Base-by-base conservation (phyloP, 441 rosid genomes). In the Isatis lusitanica region DNA sequence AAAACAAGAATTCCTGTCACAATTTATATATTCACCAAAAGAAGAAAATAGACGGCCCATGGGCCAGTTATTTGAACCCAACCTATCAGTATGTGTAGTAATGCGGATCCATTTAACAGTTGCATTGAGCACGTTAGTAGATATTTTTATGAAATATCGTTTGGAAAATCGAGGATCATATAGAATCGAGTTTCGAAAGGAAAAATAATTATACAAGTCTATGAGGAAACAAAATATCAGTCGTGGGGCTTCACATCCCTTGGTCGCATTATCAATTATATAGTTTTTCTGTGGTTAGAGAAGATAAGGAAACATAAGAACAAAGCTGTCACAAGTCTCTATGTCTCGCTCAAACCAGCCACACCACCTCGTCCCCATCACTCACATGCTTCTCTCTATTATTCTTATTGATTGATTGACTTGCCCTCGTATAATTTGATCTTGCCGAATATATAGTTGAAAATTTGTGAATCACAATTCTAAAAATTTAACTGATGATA, bases 341-440 rank as follows among this genome's bases (percentile, higher is more conserved):
- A 21, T 62, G 80, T 71, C 80, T 71, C 64, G 52, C 80, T 70
- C 72, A 65, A 71, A 77, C 77, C 76, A 60, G 73, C 73, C 72
- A 70, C 72, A 69, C 53, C 74, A 63, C 38, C 56, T 71, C 74
- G 80, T 71, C 80, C 77, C 80, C 80, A 77, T 77, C 47, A 66
- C 77, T 72, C 80, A 77, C 80, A 77, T 77, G 80, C 59, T 43
- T 36, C 44, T 71, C 74, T 77, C 77, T 60, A 77, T 71, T 66
- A 71, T 71, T 77, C 59, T 66, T 58, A 70, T 70, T 24, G 6
- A 46, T 69, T 44, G 9, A 10, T 76, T 7, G 13, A 51, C 0
- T 75, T 4, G 10, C 36, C 0, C 18, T 44, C 53, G 2, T 18
- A 36, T 55, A 35, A 40, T 64, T 40, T 58, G 63, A 58, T 30